Percentiles rank a stretch among this genome's conserved stretches.
phyloP scores from a whole-genome alignment of 352 stramenopile species.

The Globisporangium spiculum region DNA sequence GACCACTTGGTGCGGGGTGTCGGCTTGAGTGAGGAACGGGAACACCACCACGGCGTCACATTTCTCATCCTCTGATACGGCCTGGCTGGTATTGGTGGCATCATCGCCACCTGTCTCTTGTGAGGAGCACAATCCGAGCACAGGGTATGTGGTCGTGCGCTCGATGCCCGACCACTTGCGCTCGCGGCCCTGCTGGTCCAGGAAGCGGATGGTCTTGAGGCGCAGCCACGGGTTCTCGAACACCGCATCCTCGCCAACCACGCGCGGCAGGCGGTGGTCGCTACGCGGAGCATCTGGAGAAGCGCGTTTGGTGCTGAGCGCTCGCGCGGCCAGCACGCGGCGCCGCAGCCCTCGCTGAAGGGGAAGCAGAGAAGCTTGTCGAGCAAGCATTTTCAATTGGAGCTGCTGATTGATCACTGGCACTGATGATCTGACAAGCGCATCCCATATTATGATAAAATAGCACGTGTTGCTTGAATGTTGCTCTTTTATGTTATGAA shows the following conservation, averaged over 20 bases:
- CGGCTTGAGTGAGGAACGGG: constrained; percentile 49
- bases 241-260: constrained; percentile 50
- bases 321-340: not conserved
- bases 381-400: not conserved
- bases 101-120: not conserved
- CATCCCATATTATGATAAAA: too few species aligned
- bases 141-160: constrained; percentile 62
- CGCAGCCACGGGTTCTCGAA: constrained; percentile 58
- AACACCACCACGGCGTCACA: constrained; percentile 79
- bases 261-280: constrained; percentile 28
- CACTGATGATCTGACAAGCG: not conserved
- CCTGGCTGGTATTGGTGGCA: not conserved
- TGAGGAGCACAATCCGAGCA: not conserved
- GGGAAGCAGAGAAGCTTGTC: not conserved
- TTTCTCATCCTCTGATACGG: not conserved
- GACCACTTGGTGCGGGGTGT: constrained; percentile 42
- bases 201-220: constrained; percentile 64
- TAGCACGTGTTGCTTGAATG: too few species aligned
- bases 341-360: not conserved
- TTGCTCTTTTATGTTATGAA: too few species aligned
- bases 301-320: not conserved
- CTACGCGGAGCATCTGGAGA: not conserved
- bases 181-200: constrained; percentile 45
- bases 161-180: constrained; percentile 65
- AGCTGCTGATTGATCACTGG: not conserved